Evolutionary conservation across 768 basidiomycete genomes (phyloP).

Genomic region (Pleurotus cornucopiae): DNA sequence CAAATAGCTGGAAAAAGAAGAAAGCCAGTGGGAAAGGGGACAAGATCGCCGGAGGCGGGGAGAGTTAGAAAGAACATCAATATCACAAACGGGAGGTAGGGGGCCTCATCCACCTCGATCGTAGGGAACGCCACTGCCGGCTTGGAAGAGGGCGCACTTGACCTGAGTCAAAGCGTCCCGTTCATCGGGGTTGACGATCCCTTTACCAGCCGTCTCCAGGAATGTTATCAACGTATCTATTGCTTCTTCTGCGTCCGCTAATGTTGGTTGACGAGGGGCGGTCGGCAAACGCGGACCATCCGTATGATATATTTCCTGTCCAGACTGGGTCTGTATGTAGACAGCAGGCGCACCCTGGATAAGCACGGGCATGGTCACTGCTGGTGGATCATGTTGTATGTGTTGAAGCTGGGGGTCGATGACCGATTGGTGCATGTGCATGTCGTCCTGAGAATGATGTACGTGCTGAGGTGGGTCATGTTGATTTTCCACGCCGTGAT

Average conservation of each 20-base stretch:
- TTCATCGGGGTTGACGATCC: slow-evolving; percentile 27
- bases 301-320: neutral
- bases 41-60: neutral
- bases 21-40: neutral
- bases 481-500: neutral
- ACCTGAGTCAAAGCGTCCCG: slow-evolving; percentile 39
- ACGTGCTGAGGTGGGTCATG: neutral
- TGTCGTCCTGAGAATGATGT: slow-evolving; percentile 6
- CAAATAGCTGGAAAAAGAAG: neutral
- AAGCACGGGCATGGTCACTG: slow-evolving; percentile 1
- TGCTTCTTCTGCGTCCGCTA: slow-evolving; percentile 50
- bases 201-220: slow-evolving; percentile 33
- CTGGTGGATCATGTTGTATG: slow-evolving; percentile 5
- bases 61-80: neutral
- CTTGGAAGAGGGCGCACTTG: slow-evolving; percentile 52
- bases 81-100: neutral
- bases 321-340: slow-evolving; percentile 6
- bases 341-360: slow-evolving; percentile 7
- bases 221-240: slow-evolving; percentile 51
- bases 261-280: slow-evolving; percentile 27
- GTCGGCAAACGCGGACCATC: slow-evolving; percentile 17
- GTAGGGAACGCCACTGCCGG: slow-evolving; percentile 19
- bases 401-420: slow-evolving; percentile 6
- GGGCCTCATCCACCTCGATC: slow-evolving; percentile 2
- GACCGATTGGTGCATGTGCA: slow-evolving; percentile 7